Evolutionary conservation across 2,329 filamentous ascomycete species (phyloP).

Genomic region (Thelonectria blattea): DNA sequence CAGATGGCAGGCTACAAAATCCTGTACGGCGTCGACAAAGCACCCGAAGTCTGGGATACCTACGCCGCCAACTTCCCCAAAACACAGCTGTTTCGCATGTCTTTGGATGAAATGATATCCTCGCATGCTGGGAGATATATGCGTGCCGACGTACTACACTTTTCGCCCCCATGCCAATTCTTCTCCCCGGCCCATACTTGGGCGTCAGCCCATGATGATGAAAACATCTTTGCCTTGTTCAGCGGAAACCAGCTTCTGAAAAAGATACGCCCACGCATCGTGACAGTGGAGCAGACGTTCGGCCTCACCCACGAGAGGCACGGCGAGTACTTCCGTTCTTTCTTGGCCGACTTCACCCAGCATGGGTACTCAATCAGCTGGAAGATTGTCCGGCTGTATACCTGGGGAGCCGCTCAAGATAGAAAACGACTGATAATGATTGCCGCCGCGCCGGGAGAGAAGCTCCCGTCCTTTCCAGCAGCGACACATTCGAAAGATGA

Average conservation of each 20-base stretch:
- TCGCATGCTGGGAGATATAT: conserved; percentile 37
- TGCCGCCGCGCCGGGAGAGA: conserved; percentile 71
- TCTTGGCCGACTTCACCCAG: conserved; percentile 69
- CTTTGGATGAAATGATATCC: conserved; percentile 57
- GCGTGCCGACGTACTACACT: conserved; percentile 71
- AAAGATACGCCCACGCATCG: conserved; percentile 66
- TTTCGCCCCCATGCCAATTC: conserved; percentile 79
- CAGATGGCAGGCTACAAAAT: conserved; percentile 61
- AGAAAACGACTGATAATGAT: conserved; percentile 62
- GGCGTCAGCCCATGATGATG: conserved; percentile 71
- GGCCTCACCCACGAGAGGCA: conserved; percentile 65
- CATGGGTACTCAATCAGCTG: conserved; percentile 74
- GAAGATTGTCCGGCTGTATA: conserved; percentile 61
- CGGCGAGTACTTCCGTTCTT: conserved; percentile 59
- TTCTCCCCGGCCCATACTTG: conserved; percentile 76
- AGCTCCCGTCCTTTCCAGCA: conserved; percentile 67
- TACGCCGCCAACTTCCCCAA: conserved; percentile 65
- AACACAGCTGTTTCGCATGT: conserved; percentile 53
- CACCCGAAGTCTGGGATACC: conserved; percentile 60
- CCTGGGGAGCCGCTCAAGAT: conserved; percentile 58
- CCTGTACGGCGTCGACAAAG: conserved; percentile 69
- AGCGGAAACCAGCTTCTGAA: conserved; percentile 61
- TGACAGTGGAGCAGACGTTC: conserved; percentile 81
- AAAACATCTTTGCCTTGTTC: conserved; percentile 67
- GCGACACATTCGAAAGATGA: conserved; percentile 62